Evolutionary conservation across 164 flowering plant species (phyloP).

Genomic region (Tinospora cordifolia): DNA sequence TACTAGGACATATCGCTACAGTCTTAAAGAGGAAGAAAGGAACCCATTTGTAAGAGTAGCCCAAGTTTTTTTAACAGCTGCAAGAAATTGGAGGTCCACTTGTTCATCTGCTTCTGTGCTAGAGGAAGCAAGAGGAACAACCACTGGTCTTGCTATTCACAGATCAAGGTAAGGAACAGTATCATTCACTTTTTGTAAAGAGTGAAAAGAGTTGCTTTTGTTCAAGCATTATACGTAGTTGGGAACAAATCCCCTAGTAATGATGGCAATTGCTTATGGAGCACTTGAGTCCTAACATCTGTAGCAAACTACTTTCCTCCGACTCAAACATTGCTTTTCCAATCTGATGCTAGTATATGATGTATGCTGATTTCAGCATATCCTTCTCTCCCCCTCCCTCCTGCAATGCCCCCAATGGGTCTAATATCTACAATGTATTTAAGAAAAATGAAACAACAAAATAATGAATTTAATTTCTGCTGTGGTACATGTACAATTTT

Average conservation of each 20-base stretch:
- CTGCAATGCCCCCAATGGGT: no score
- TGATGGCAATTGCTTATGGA: background rate
- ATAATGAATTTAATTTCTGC: background rate
- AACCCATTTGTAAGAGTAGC: slow-evolving; percentile 9
- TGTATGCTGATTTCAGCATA: no score
- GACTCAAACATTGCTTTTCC: no score
- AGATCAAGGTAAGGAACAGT: slow-evolving; percentile 4
- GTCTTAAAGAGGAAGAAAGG: slow-evolving; percentile 6
- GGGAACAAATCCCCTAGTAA: no score
- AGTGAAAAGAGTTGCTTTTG: no score
- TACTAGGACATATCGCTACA: slow-evolving; percentile 14
- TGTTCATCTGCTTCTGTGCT: background rate
- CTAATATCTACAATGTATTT: no score
- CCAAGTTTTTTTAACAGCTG: slow-evolving; percentile 6
- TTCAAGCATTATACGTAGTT: no score
- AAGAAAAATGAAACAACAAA: no score
- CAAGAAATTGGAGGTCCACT: slow-evolving; percentile 5
- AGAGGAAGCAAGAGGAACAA: slow-evolving; percentile 3
- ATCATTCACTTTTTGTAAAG: background rate
- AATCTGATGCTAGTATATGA: no score
- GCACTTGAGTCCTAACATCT: no score
- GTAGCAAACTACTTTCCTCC: no score
- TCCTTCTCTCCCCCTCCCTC: no score
- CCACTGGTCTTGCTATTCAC: background rate
- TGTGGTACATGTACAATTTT: background rate